phyloP scores from a whole-genome alignment of 2,329 filamentous ascomycete genomes.

The Dothideomycetidae sp. region DNA sequence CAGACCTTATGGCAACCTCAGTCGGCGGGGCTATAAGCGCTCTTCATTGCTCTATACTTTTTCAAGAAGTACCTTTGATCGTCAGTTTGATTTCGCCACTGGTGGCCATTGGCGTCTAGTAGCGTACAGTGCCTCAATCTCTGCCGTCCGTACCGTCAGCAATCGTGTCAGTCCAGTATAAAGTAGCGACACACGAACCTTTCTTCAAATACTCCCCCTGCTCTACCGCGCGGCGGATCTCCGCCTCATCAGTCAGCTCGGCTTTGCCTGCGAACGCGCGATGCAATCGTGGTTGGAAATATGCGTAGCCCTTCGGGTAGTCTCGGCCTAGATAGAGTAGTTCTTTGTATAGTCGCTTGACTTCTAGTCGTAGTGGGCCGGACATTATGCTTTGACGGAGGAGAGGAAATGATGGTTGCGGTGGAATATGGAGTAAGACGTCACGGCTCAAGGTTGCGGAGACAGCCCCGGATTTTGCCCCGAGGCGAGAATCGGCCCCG shows the following conservation, averaged over 20 bases:
- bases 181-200: conserved; percentile 37
- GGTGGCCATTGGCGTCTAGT: conserved; percentile 13
- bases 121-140: conserved; percentile 82
- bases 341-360: conserved; percentile 84
- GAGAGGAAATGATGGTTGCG: no score
- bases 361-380: no score
- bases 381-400: no score
- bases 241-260: conserved; percentile 51
- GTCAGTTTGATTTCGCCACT: conserved; percentile 7
- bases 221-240: conserved; percentile 62
- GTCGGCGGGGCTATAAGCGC: conserved; percentile 2
- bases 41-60: conserved; percentile 6
- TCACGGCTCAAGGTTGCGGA: no score
- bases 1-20: no score
- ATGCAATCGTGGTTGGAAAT: conserved; percentile 70
- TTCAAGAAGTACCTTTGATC: conserved; percentile 8
- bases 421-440: no score
- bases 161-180: not conserved
- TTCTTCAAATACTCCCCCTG: conserved; percentile 83
- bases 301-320: conserved; percentile 72
- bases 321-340: conserved; percentile 71
- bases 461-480: no score
- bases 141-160: conserved; percentile 30
- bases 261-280: conserved; percentile 71
- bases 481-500: no score